These are phyloP conservation scores for Barnettozyma californica DNA, from an alignment of 805 yeast genomes.

Conservation along the genomic window DNA sequence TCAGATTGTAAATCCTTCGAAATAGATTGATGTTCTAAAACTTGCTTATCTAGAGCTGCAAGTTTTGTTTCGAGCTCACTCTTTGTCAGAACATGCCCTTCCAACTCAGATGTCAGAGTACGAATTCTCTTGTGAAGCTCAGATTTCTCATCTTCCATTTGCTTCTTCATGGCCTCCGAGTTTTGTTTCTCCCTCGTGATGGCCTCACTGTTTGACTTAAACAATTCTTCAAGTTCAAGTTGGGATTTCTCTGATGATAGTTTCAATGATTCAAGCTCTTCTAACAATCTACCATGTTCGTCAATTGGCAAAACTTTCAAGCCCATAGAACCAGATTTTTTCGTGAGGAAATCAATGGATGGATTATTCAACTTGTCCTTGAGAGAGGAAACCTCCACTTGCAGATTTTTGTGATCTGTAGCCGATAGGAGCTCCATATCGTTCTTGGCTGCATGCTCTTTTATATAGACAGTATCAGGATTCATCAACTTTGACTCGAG, in stretches of 20 bases:
- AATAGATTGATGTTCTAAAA: neutral
- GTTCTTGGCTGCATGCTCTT: slow-evolving; percentile 23
- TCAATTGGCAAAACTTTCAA: slow-evolving; percentile 10
- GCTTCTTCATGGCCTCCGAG: neutral
- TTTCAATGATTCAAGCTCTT: slow-evolving; percentile 1
- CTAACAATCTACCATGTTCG: slow-evolving; percentile 11
- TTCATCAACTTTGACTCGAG: slow-evolving; percentile 11
- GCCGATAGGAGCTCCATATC: slow-evolving; percentile 20
- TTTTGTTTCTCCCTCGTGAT: neutral
- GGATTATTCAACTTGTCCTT: slow-evolving; percentile 14
- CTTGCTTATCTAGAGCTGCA: neutral
- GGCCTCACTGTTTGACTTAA: neutral
- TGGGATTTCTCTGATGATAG: neutral
- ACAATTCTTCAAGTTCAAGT: neutral
- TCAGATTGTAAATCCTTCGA: slow-evolving; percentile 1
- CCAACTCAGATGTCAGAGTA: neutral
- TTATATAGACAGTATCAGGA: slow-evolving; percentile 30
- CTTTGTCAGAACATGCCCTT: slow-evolving; percentile 1
- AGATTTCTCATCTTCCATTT: slow-evolving; percentile 1
- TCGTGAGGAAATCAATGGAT: slow-evolving; percentile 11
- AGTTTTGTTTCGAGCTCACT: slow-evolving; percentile 3
- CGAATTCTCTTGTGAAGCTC: neutral
- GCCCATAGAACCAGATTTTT: slow-evolving; percentile 13
- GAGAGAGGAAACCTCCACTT: slow-evolving; percentile 3
- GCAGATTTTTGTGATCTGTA: slow-evolving; percentile 11